phyloP scores from a whole-genome alignment of 208 protist species.

The Leishmania major region DNA sequence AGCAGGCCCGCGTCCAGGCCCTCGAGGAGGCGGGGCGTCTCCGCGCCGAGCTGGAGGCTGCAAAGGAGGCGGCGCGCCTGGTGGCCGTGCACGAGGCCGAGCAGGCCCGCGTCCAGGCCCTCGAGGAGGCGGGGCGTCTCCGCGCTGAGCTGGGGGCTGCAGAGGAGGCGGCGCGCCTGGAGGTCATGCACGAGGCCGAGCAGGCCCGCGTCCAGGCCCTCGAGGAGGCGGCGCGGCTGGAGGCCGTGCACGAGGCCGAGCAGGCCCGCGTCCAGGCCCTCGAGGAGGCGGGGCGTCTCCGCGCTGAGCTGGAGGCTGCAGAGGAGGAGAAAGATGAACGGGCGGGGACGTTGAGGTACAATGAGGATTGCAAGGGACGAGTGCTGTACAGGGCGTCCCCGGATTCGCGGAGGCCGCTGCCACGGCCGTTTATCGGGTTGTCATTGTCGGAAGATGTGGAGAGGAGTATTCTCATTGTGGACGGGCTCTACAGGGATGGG shows the following conservation, averaged over 20 bases:
- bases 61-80: background rate
- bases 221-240: background rate
- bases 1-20: background rate
- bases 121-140: background rate
- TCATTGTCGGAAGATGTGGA: conserved; percentile 40
- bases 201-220: background rate
- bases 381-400: conserved; percentile 12
- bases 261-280: too few relatives aligned
- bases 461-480: conserved; percentile 34
- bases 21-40: background rate
- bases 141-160: too few relatives aligned
- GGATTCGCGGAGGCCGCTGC: background rate
- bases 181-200: background rate
- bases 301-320: background rate
- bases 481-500: conserved; percentile 42
- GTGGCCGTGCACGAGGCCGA: background rate
- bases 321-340: background rate
- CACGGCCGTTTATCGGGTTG: conserved; percentile 59
- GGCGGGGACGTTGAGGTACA: conserved; percentile 16
- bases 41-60: too few relatives aligned
- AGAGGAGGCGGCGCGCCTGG: conserved; percentile 5
- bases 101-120: background rate
- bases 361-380: conserved; percentile 32
- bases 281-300: background rate
- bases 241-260: background rate